Evolutionary conservation across 2,329 filamentous ascomycete species (phyloP).

Genomic region (Diaporthe capsici): DNA sequence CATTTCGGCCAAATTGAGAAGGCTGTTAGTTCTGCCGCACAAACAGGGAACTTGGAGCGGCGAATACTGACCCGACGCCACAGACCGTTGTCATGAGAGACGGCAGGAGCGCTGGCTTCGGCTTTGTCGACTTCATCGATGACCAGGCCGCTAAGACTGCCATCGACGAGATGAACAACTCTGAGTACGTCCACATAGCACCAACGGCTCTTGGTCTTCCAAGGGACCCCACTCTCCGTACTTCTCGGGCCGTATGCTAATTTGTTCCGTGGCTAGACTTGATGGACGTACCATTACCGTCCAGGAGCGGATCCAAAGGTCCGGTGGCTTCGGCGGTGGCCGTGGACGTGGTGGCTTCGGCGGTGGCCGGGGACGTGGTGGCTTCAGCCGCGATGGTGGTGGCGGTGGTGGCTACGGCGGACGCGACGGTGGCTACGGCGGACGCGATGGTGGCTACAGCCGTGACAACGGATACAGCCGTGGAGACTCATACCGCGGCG

Average conservation of each 20-base stretch:
- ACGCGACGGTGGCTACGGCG: slow-evolving; percentile 10
- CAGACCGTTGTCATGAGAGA: slow-evolving; percentile 35
- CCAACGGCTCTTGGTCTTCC: not conserved
- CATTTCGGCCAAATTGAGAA: slow-evolving; percentile 21
- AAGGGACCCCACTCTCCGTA: not conserved
- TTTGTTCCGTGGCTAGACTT: not conserved
- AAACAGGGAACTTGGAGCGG: not conserved
- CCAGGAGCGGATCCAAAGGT: slow-evolving; percentile 27
- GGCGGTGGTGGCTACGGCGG: not conserved
- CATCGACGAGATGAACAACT: slow-evolving; percentile 33
- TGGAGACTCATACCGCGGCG: slow-evolving; percentile 33
- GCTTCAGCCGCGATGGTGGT: slow-evolving; percentile 6
- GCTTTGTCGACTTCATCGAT: slow-evolving; percentile 25
- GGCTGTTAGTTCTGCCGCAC: slow-evolving; percentile 14
- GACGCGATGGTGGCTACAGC: slow-evolving; percentile 12
- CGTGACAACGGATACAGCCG: slow-evolving; percentile 23
- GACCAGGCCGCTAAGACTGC: slow-evolving; percentile 18
- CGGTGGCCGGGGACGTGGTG: slow-evolving; percentile 20
- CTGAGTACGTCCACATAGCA: slow-evolving; percentile 9
- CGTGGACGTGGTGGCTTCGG: not conserved
- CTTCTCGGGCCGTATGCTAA: not conserved
- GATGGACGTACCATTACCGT: slow-evolving; percentile 34
- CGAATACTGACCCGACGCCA: not conserved
- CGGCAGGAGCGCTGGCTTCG: slow-evolving; percentile 33
- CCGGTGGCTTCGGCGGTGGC: slow-evolving; percentile 5